Conservation (phyloP, 2,329 filamentous ascomycete species). For the Neopestalotiopsis rosae region DNA sequence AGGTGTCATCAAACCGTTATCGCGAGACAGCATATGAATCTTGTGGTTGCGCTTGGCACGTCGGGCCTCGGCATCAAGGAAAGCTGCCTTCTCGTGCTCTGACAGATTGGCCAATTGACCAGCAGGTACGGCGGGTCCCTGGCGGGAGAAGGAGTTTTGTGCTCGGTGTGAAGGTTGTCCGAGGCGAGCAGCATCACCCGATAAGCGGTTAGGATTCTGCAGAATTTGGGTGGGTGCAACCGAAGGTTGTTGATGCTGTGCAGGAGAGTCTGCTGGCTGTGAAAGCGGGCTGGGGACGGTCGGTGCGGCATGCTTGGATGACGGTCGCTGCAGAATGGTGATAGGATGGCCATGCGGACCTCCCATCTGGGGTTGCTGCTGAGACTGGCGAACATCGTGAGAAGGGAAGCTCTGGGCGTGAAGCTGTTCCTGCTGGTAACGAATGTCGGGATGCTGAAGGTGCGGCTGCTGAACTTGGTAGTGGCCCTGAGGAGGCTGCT, state of each 20-base stretch:
- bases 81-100: conserved; percentile 83
- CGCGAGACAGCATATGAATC: conserved; percentile 89
- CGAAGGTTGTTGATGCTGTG: conserved; percentile 38
- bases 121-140: conserved; percentile 59
- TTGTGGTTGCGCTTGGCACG: conserved; percentile 98
- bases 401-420: conserved; percentile 31
- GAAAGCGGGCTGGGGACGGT: conserved; percentile 38
- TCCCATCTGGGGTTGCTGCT: conserved; percentile 29
- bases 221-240: conserved; percentile 74
- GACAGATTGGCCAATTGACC: conserved; percentile 78
- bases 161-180: conserved; percentile 44
- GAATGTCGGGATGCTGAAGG: conserved; percentile 32
- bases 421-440: conserved; percentile 31
- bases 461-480: conserved; percentile 34
- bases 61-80: conserved; percentile 89
- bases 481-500: conserved; percentile 39
- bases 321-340: conserved; percentile 61
- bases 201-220: conserved; percentile 76
- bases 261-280: conserved; percentile 32
- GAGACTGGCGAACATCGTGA: conserved; percentile 32
- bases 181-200: conserved; percentile 50
- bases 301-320: conserved; percentile 43
- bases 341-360: conserved; percentile 54
- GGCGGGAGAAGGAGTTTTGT: conserved; percentile 66
- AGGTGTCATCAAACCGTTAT: conserved; percentile 97